Base-by-base conservation (phyloP, 2,329 filamentous ascomycete species). In the Aulographum hederae region DNA sequence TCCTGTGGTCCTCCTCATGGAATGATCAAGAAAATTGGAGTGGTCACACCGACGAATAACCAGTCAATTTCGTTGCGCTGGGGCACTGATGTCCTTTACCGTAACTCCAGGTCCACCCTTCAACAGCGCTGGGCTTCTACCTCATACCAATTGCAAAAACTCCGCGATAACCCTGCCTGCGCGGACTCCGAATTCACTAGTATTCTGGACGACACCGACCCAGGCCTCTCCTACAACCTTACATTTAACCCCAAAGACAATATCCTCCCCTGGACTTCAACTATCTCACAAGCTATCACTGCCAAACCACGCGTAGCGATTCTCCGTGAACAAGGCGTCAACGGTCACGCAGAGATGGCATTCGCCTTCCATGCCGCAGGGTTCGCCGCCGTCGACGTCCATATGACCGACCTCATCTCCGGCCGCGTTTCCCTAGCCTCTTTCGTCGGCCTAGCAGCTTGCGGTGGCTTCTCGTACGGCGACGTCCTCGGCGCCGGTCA, bases 291-390 rank as follows among this genome's bases (percentile, higher is more conserved):
- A 37, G 49, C 63, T 35, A 69, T 82, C 48, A 64, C 63, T 38
- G 67, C 54, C 26, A 72, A 69, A 46, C 78, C 79, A 2, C 72
- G 74, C 19, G 85, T 98, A 16, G 89, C 89, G 27, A 92, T 98
- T 43, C 71, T 98, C 15, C 70, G 89, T 47, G 89, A 95, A 54
- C 84, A 94, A 53, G 89, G 89, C 51, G 81, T 93, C 42, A 95
- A 98, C 57, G 81, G 85, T 26, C 73, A 94, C 45, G 75, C 82
- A n/a, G 89, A 98, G 54, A 92, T 98, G 81, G 89, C 89, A 1
- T 95, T 92, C 47, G 84, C 85, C 30, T 95, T 95, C 65, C 74
- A 78, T 41, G 73, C 74, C 21, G 86, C 89, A 27, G 86, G 86
- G 23, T 95, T 95, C 58, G 76, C 84, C 31, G 73, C 85, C 11